phyloP scores from a whole-genome alignment of 192 early-diverging fungal species.

The Dissophora ornata region DNA sequence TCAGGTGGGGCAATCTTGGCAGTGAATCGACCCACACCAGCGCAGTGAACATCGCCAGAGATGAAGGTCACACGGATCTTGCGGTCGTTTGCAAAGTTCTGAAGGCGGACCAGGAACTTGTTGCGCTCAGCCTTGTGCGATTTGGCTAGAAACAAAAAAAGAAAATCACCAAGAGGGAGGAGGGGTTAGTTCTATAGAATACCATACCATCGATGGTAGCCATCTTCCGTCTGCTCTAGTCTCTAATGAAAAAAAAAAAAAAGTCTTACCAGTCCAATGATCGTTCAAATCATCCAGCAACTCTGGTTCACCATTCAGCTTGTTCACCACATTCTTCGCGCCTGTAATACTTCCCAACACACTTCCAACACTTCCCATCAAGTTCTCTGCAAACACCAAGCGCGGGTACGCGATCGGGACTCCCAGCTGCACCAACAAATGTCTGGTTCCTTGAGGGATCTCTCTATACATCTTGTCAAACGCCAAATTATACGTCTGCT shows the following conservation, averaged over 20 bases:
- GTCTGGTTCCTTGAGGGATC: constrained; percentile 67
- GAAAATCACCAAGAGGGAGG: too few relatives aligned
- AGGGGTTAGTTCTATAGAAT: too few relatives aligned
- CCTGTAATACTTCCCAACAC: constrained; percentile 67
- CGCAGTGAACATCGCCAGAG: constrained; percentile 82
- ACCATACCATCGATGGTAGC: too few relatives aligned
- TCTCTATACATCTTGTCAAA: constrained; percentile 68
- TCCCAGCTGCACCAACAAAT: constrained; percentile 77
- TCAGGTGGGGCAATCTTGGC: constrained; percentile 59
- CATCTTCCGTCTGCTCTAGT: too few relatives aligned
- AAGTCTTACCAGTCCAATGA: constrained; percentile 56
- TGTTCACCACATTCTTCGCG: constrained; percentile 64
- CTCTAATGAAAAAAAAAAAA: constrained; percentile 7
- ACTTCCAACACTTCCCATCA: constrained; percentile 69
- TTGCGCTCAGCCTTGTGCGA: constrained; percentile 80
- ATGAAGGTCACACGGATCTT: constrained; percentile 83
- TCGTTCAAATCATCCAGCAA: constrained; percentile 90
- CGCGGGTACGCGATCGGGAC: constrained; percentile 86
- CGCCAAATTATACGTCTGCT: constrained; percentile 69
- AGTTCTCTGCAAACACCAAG: constrained; percentile 74
- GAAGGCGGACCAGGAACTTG: constrained; percentile 72
- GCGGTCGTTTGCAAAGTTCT: constrained; percentile 70
- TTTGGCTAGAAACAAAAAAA: constrained; percentile 56
- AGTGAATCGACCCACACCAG: constrained; percentile 42
- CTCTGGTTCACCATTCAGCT: constrained; percentile 84